phyloP scores from a whole-genome alignment of 148 eudicot genomes.

The Suaeda aralocaspica region DNA sequence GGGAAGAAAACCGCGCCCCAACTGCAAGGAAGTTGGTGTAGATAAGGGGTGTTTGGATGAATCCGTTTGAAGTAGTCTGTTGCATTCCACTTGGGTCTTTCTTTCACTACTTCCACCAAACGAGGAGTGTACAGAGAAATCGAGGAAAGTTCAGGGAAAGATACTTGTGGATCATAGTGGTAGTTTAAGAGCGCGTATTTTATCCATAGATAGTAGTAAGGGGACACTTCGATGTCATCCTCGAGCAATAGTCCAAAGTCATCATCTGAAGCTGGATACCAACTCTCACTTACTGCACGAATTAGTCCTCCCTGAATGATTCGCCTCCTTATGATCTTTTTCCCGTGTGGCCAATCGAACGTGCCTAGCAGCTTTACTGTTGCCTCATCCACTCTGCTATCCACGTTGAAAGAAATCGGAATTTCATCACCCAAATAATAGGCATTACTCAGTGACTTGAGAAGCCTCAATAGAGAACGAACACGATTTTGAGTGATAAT shows the following conservation, averaged over 20 bases:
- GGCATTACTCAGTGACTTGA: constrained; percentile 65
- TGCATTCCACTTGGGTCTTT: constrained; percentile 87
- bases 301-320: constrained; percentile 97
- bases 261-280: constrained; percentile 92
- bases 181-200: constrained; percentile 78
- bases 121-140: constrained; percentile 94
- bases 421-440: constrained; percentile 80
- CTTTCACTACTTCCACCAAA: constrained; percentile 85
- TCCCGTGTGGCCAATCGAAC: constrained; percentile 81
- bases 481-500: constrained; percentile 85
- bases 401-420: constrained; percentile 83
- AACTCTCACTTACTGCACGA: constrained; percentile 92
- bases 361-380: constrained; percentile 55
- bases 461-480: constrained; percentile 62
- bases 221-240: constrained; percentile 93
- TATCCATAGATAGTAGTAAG: constrained; percentile 89
- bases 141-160: constrained; percentile 83
- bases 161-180: constrained; percentile 82
- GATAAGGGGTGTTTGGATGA: constrained; percentile 95
- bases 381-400: constrained; percentile 71
- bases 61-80: constrained; percentile 67
- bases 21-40: constrained; percentile 88
- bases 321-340: constrained; percentile 60
- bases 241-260: constrained; percentile 79
- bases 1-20: constrained; percentile 99